Conservation (phyloP, 352 stramenopile genomes). For the Globisporangium spiculum region DNA sequence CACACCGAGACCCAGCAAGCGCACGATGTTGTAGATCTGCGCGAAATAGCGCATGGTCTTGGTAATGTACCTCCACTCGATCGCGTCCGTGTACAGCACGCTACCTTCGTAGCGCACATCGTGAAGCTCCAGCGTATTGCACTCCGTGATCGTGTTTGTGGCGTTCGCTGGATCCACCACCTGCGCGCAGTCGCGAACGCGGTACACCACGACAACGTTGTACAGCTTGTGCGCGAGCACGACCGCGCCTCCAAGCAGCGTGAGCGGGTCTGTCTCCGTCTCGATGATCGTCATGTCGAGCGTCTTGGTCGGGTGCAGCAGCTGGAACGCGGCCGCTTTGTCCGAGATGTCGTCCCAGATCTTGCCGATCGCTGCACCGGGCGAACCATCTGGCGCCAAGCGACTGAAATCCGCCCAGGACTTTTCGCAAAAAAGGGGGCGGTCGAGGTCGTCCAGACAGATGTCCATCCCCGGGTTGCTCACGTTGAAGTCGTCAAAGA, state of each 20-base stretch:
- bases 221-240: constrained; percentile 57
- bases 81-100: constrained; percentile 48
- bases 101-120: constrained; percentile 49
- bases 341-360: constrained; percentile 43
- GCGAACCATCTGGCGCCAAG: constrained; percentile 14
- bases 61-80: constrained; percentile 50
- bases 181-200: constrained; percentile 29
- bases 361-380: constrained; percentile 20
- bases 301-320: constrained; percentile 21
- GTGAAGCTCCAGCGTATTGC: constrained; percentile 29
- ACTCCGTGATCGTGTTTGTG: constrained; percentile 12
- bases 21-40: constrained; percentile 42
- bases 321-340: constrained; percentile 28
- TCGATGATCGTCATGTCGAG: constrained; percentile 52
- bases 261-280: constrained; percentile 48
- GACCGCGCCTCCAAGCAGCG: constrained; percentile 39
- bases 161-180: neutral
- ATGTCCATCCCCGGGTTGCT: constrained; percentile 35
- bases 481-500: constrained; percentile 36
- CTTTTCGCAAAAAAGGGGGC: constrained; percentile 55
- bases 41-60: constrained; percentile 41
- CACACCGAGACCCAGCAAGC: constrained; percentile 30
- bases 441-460: constrained; percentile 51
- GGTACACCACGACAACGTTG: constrained; percentile 44
- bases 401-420: constrained; percentile 39